Evolutionary conservation across 495 filamentous ascomycete species (phyloP), one percentile per base, ranked within the genome.

Genomic region (Neurospora africana): DNA sequence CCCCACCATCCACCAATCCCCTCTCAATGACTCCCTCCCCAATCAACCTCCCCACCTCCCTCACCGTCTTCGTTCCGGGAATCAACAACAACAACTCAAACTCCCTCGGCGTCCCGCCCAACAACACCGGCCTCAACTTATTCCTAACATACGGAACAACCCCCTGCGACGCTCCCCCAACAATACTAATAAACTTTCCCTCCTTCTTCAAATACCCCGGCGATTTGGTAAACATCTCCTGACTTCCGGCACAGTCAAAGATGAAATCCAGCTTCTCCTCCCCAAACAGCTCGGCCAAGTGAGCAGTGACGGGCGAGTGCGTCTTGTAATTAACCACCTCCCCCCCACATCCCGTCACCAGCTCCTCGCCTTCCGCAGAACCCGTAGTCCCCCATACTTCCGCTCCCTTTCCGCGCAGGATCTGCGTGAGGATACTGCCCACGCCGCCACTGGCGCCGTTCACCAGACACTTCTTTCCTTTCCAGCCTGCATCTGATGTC

Each of bases 401-500:
- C 19, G 72, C 78, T n/a, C 83, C 83, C 21, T 72, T 70, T 58
- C 76, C 76, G 67, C 77, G 78, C 4, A 72, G 72, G 39, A 82
- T 75, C 74, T 86, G 84, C 70, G 84, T 71, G 11, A 81, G 67
- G 33, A 85, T 27, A 10, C 73, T 69, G 6, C 84, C 84, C 7
- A 85, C 81, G 8, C 83, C 84, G 2, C 84, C 84, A 71, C 82
- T 83, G 4, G 82, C 84, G 13, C 81, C 84, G 73, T 85, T 83
- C 0, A 86, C 74, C 68, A 81, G 21, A 69, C 83, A 76, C 21
- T 78, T 77, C 2, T 76, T 75, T 2, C 78, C 80, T 1, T 72
- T 35, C 33, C 38, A 68, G 0, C 17, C 47, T 1, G 21, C 2
- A 0, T 27, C 47, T 30, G 23, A 11, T 0, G n/a, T 0, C 9